Base-by-base conservation (phyloP, 352 stramenopile genomes). In the Phytophthora megakarya region DNA sequence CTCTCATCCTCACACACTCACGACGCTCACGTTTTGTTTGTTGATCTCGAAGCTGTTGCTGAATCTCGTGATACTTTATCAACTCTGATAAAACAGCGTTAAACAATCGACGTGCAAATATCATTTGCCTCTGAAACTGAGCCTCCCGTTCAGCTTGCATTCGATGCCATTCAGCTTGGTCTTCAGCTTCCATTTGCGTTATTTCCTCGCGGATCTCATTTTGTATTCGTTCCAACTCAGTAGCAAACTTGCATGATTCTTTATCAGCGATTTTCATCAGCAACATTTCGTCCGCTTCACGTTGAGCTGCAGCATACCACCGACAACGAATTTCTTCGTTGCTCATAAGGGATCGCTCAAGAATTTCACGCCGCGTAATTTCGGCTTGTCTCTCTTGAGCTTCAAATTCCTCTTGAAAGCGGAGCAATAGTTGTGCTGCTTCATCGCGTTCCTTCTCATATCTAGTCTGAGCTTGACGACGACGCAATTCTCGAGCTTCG, bases 1-100 rank as follows among this genome's bases (percentile, higher is more conserved):
- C 61, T 32, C 75, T 67, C 78, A 90, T 88, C 18, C 60, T 33
- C 7, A 74, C 68, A 42, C 47, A 59, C 26, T 88, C 81, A 5
- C 73, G 70, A 7, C 46, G 47, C 19, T 79, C 65, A 26, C 70
- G 58, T 23, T 65, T 72, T 6, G 40, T 65, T 32, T 73, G 51
- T 12, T 61, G 40, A 3, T 80, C 66, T 7, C 62, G 32, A 23
- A 32, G 50, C 15, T 73, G 62, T 43, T 62, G 61, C 4, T 65
- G 45, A 35, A 28, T 26, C 45, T 65, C 47, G 37, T 73, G 52
- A 22, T 35, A 21, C 3, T 67, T 53, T 0, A 67, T 21, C 15
- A 88, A 12, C 32, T 84, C 51, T 3, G 66, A 12, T n/a, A 89
- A 56, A 16, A 79, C 72, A 3, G 35, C 15, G 23, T 12, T 15